phyloP scores from a whole-genome alignment of 2,329 filamentous ascomycete species.

The Penicillium sp. region DNA sequence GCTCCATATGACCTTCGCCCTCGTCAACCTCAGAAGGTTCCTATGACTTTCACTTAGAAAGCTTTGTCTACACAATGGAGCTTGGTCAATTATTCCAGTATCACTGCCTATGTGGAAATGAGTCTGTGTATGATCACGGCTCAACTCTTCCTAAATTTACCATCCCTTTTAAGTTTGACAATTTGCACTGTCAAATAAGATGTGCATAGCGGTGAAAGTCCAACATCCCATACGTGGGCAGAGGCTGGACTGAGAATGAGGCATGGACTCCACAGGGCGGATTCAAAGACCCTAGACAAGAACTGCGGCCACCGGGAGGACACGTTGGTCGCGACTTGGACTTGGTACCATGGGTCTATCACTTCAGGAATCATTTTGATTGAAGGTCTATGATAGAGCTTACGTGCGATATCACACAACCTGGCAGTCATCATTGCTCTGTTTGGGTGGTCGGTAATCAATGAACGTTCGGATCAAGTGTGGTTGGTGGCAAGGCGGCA shows the following conservation, averaged over 20 bases:
- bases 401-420: not conserved
- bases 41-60: no score
- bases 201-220: not conserved
- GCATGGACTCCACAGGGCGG: not conserved
- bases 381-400: not conserved
- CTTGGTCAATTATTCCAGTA: no score
- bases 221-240: not conserved
- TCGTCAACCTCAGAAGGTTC: no score
- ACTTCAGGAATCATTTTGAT: not conserved
- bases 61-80: no score
- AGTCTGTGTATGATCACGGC: no score
- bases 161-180: not conserved
- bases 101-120: no score
- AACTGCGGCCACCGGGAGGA: not conserved
- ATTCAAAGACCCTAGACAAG: not conserved
- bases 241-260: no score
- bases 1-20: no score
- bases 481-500: not conserved
- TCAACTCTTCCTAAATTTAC: not conserved
- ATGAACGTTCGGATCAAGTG: not conserved
- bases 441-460: not conserved
- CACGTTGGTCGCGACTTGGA: not conserved
- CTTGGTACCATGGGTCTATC: not conserved
- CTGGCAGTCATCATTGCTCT: not conserved
- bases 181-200: not conserved